Percentiles rank a stretch among this genome's conserved stretches.
Evolutionary conservation across 805 yeast species (phyloP).

Genomic region (Saccharomycopsis amapae): DNA sequence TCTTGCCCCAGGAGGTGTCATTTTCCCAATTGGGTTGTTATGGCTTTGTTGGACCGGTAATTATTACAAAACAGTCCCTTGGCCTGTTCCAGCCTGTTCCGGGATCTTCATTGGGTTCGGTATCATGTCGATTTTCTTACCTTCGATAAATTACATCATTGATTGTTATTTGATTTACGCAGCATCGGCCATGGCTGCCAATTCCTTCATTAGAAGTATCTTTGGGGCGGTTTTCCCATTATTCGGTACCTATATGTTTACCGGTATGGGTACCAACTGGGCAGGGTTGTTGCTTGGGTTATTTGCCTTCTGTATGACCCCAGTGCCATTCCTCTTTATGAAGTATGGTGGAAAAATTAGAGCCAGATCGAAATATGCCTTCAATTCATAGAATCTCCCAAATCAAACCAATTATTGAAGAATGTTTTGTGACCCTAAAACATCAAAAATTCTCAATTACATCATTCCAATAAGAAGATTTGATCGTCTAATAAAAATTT

Average conservation of each 20-base stretch:
- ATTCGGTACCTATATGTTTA: constrained; percentile 66
- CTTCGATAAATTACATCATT: constrained; percentile 63
- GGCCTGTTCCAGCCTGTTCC: constrained; percentile 73
- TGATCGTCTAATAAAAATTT: no score
- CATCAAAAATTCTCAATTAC: no score
- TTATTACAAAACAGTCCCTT: constrained; percentile 61
- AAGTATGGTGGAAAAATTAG: constrained; percentile 52
- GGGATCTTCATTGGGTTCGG: constrained; percentile 65
- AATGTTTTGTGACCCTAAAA: not conserved
- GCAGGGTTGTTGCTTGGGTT: constrained; percentile 69
- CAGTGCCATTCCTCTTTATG: constrained; percentile 63
- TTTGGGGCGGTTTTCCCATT: constrained; percentile 69
- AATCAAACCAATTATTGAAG: no score
- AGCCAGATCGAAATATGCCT: constrained; percentile 51
- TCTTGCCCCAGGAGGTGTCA: constrained; percentile 62
- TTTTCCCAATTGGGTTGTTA: constrained; percentile 71
- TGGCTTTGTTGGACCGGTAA: constrained; percentile 90
- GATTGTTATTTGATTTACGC: constrained; percentile 66
- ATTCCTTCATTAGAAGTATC: constrained; percentile 59
- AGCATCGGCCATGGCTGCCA: constrained; percentile 73
- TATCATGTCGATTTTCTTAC: constrained; percentile 56
- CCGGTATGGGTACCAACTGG: constrained; percentile 65
- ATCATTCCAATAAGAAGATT: no score
- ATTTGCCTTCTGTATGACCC: constrained; percentile 47
- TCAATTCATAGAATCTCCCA: no score